Percentiles rank a stretch among this genome's conserved stretches.
These are phyloP conservation scores for Rhododendron vialii DNA, from an alignment of 148 eudicot genomes.

Conservation along the genomic window DNA sequence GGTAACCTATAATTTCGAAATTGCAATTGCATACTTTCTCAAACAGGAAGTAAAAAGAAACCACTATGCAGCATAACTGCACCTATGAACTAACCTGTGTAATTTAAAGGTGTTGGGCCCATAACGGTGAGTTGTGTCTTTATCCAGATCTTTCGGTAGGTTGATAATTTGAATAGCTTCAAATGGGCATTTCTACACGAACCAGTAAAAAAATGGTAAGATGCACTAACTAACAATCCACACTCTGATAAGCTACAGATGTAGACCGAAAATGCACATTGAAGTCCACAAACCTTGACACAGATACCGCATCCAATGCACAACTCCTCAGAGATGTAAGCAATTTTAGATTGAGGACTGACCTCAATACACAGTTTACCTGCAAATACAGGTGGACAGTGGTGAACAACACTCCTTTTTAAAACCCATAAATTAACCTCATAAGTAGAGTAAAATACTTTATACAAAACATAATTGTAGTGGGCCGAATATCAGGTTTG, in stretches of 20 bases:
- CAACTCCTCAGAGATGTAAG: constrained; percentile 92
- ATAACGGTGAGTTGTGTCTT: constrained; percentile 99
- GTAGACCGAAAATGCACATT: not conserved
- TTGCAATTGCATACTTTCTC: constrained; percentile 3
- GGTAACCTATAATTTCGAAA: constrained; percentile 59
- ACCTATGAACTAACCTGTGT: constrained; percentile 57
- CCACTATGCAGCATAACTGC: not conserved
- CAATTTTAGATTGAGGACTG: constrained; percentile 61
- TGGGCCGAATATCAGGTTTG: too few relatives aligned
- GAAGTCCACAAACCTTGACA: constrained; percentile 59
- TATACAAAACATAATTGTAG: not conserved
- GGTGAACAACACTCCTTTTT: not conserved
- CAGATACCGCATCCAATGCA: constrained; percentile 99
- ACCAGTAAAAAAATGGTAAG: constrained; percentile 14
- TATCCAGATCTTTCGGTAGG: constrained; percentile 86
- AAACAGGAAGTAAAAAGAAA: constrained; percentile 9
- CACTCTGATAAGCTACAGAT: not conserved
- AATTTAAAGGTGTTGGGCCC: constrained; percentile 93
- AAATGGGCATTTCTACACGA: constrained; percentile 91
- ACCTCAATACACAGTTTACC: constrained; percentile 98
- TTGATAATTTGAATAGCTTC: constrained; percentile 97
- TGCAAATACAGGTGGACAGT: constrained; percentile 18
- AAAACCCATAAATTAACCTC: not conserved
- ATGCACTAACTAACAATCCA: not conserved
- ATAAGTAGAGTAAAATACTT: not conserved